Evolutionary conservation across 305 asterid genomes (phyloP).

Genomic region (Plantago rigida): DNA sequence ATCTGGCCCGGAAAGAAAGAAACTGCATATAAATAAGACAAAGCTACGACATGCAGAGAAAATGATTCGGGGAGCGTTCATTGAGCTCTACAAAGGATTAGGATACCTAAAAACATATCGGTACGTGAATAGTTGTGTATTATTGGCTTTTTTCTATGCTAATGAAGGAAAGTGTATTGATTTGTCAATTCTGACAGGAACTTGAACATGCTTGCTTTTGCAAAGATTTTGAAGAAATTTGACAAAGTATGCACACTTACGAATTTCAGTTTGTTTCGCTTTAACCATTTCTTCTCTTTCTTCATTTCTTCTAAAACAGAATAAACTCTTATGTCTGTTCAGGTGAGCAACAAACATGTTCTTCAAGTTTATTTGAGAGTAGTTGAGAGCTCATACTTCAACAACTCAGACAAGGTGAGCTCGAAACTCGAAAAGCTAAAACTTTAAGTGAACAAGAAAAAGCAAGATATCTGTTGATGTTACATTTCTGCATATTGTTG

Average conservation of each 20-base stretch:
- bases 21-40: conserved; percentile 52
- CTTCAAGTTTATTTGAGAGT: conserved; percentile 80
- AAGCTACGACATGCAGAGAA: conserved; percentile 81
- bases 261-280: neutral
- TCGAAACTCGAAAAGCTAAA: conserved; percentile 14
- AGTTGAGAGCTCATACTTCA: conserved; percentile 84
- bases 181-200: conserved; percentile 39
- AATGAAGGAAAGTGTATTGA: neutral
- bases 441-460: conserved; percentile 20
- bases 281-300: neutral
- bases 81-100: conserved; percentile 85
- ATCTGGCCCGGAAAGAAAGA: conserved; percentile 42
- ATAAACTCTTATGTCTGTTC: conserved; percentile 27
- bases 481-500: too few species aligned
- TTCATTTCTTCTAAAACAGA: neutral
- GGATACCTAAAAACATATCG: conserved; percentile 77
- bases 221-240: conserved; percentile 81
- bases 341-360: conserved; percentile 81
- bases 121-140: conserved; percentile 26
- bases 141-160: too few species aligned
- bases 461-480: neutral
- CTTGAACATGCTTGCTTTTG: conserved; percentile 87
- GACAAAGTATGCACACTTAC: conserved; percentile 50
- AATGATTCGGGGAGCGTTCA: conserved; percentile 76
- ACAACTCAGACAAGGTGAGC: conserved; percentile 83